Evolutionary conservation across 164 flowering plant genomes (phyloP), one percentile per base, ranked within the genome.

Genomic region (Piper betle): DNA sequence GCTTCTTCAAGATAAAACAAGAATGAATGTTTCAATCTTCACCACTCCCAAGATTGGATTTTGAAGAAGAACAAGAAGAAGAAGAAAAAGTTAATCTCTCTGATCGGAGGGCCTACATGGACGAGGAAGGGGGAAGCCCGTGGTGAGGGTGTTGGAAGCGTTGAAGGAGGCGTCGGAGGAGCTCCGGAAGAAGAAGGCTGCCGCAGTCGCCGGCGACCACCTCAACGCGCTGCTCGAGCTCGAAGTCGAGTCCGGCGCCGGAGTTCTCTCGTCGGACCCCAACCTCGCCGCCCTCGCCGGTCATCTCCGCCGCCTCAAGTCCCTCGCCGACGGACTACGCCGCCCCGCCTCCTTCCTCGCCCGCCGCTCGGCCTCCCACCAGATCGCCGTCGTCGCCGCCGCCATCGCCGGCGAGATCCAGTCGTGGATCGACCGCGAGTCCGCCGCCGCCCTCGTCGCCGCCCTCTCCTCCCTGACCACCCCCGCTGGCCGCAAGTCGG

Each of bases 361-460:
- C 12, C 85, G 88, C 65, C 80, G 88, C 39, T 71, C 72, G 64
- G 71, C 80, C 61, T 61, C 78, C 37, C 83, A 78, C 57, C 83
- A 87, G 62, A 80, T 93, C 69, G 75, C 92, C 40, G 70, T 77
- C n/a, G 73, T 90, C 55, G 91, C 98, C 52, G 78, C 73, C 19
- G 77, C 82, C 4, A 80, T 90, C 55, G 91, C 78, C 71, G 60
- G 73, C 3, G 97, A 89, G 61, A 76, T 90, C 43, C 96, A 84
- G 53, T 79, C 94, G 0, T 86, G 90, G 94, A 90, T 93, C 55
- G 98, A 93, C 53, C 85, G 94, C 0, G 85, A 86, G 61, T 73
- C 59, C 67, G 20, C 88, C 37, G 85, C 76, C 52, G 68, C 53
- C 15, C 74, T 93, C 42, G 68, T 69, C 0, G 68, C 70, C 3